Base-by-base conservation (phyloP, 2,329 filamentous ascomycete genomes). In the Aspergillus thermomutatus region DNA sequence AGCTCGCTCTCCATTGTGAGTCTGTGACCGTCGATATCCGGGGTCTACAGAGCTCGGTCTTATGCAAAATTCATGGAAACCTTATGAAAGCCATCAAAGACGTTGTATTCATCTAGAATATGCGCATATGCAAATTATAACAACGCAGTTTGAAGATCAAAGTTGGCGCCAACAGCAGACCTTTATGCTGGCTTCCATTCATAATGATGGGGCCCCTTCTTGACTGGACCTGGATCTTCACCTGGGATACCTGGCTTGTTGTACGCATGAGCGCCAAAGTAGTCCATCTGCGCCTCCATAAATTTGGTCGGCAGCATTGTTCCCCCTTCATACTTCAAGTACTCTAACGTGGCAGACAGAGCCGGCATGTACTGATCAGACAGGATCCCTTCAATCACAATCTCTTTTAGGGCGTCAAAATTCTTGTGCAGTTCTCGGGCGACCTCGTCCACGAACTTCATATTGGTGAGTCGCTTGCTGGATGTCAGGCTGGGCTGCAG, bases 281-380 rank as follows among this genome's bases (percentile, higher is more conserved):
- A 89, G 66, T 90, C 87, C 69, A 90, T 74, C 74, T 90, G 81
- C 0, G 87, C 87, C 71, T 90, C 87, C 74, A 87, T 86, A 66
- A 90, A 89, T 55, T 82, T 80, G 3, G 86, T 89, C 0, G 87
- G 87, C 31, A 90, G 69, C 57, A 81, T 80, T 3, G 80, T 82
- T 17, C 82, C 82, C 1, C 79, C 82, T 27, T 79, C 79, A 53
- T 87, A 87, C 72, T 90, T 90, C 64, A 87, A 73, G 64, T 87
- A 89, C 62, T 90, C 87, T 53, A 90, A 66, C 1, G 79, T 87
- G 1, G 85, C 82, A 37, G 81, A 82, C 50, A 90, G 69, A 1
- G 82, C 80, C 0, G 86, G 87, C 2, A 87, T 75, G 50, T 85
- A 81, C 43, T 84, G 80, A 69, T 90, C 86, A 1, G 76, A 78